Percentiles rank a stretch among this genome's conserved stretches.
These are phyloP conservation scores for Vaccinium myrtillus DNA, from an alignment of 148 eudicot species.

Conservation along the genomic window DNA sequence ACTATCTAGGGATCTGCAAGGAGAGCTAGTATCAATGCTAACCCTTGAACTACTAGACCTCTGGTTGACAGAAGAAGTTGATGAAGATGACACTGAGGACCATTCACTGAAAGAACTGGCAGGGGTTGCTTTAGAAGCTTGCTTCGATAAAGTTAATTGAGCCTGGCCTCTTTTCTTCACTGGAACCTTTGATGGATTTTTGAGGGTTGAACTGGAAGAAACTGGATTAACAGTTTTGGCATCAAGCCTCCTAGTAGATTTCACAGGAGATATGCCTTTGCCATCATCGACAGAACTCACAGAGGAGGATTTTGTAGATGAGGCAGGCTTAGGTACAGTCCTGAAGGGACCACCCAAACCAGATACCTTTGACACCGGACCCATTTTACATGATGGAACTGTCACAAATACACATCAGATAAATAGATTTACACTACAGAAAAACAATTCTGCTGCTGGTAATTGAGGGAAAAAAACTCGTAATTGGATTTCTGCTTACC, in stretches of 20 bases:
- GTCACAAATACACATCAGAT: slow-evolving; percentile 19
- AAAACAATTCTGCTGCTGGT: not conserved
- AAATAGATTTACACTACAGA: not conserved
- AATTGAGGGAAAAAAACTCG: not conserved
- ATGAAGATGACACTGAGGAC: slow-evolving; percentile 76
- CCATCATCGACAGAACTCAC: slow-evolving; percentile 33
- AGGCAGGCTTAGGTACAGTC: slow-evolving; percentile 40
- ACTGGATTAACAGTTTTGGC: slow-evolving; percentile 33
- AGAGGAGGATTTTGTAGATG: slow-evolving; percentile 37
- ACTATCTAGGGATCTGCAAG: slow-evolving; percentile 32
- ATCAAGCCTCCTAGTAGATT: slow-evolving; percentile 34
- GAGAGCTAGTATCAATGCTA: slow-evolving; percentile 28
- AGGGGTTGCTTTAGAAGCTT: slow-evolving; percentile 62
- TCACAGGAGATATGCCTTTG: slow-evolving; percentile 36
- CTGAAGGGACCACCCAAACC: slow-evolving; percentile 39
- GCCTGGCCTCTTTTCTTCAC: slow-evolving; percentile 43
- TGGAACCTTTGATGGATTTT: slow-evolving; percentile 48
- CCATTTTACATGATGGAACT: slow-evolving; percentile 46
- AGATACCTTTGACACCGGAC: slow-evolving; percentile 31
- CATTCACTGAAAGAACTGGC: slow-evolving; percentile 92
- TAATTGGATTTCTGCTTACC: slow-evolving; percentile 26
- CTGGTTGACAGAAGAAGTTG: slow-evolving; percentile 54
- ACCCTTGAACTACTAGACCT: slow-evolving; percentile 32
- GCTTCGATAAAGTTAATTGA: slow-evolving; percentile 37
- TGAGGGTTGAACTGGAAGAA: slow-evolving; percentile 43